Conservation (phyloP, 2,329 filamentous ascomycete species). For the Orbilia blumenaviensis region DNA sequence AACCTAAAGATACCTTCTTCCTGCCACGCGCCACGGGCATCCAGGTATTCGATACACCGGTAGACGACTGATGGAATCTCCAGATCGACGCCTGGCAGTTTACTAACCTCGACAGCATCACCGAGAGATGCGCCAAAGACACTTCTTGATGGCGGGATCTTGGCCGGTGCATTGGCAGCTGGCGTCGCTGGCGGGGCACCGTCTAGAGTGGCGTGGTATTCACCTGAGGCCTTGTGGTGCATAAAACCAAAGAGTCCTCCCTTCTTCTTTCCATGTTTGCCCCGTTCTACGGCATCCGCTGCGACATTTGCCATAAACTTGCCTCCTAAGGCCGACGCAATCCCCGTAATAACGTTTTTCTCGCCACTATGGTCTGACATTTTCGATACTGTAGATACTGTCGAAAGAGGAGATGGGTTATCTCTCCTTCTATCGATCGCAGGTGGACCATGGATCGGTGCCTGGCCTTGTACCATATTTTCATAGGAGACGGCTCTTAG, state of each 20-base stretch:
- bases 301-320: constrained; percentile 68
- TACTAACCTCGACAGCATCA: constrained; percentile 84
- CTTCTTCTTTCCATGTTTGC: constrained; percentile 75
- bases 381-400: constrained; percentile 50
- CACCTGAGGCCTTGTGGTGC: constrained; percentile 73
- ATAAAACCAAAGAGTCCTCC: constrained; percentile 65
- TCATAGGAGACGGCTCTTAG: constrained; percentile 61
- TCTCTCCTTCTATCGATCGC: constrained; percentile 53
- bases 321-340: constrained; percentile 80
- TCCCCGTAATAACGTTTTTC: constrained; percentile 77
- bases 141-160: constrained; percentile 55
- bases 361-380: constrained; percentile 67
- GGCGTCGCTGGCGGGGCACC: neutral
- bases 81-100: constrained; percentile 75
- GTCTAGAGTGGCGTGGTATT: constrained; percentile 14
- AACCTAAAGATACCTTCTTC: constrained; percentile 97
- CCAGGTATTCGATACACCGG: constrained; percentile 91
- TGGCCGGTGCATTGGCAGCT: constrained; percentile 40
- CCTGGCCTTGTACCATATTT: constrained; percentile 59
- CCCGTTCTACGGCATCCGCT: constrained; percentile 71
- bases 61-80: constrained; percentile 92
- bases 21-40: constrained; percentile 77
- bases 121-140: constrained; percentile 86
- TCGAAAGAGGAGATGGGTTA: constrained; percentile 53
- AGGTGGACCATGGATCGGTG: constrained; percentile 58